phyloP scores from a whole-genome alignment of 352 stramenopile genomes.

The Globisporangium paddicum region DNA sequence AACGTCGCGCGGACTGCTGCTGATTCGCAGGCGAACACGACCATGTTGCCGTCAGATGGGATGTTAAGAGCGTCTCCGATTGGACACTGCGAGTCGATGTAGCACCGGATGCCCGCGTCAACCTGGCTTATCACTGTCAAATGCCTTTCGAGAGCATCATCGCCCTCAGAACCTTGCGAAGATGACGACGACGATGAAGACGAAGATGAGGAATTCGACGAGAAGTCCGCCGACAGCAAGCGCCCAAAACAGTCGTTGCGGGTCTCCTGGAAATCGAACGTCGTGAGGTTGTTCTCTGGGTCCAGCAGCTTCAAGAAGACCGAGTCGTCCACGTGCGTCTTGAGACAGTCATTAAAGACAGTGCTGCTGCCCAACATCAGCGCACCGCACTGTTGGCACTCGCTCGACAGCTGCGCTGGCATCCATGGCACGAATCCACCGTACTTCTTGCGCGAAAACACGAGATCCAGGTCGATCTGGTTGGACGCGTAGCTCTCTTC shows the following conservation, averaged over 20 bases:
- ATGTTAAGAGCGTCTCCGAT: not conserved
- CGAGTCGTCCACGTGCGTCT: not conserved
- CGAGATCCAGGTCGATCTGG: slow-evolving; percentile 4
- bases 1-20: not conserved
- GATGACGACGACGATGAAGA: slow-evolving; percentile 12
- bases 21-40: not conserved
- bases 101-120: slow-evolving; percentile 19
- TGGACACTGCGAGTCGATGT: slow-evolving; percentile 13
- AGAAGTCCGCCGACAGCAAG: not conserved
- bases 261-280: not conserved
- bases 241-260: not conserved
- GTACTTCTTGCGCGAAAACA: slow-evolving; percentile 7
- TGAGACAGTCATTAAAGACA: not conserved
- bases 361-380: not conserved
- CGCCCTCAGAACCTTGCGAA: not conserved
- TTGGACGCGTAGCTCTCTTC: slow-evolving; percentile 8
- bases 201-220: slow-evolving; percentile 8
- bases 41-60: not conserved
- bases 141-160: not conserved
- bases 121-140: not conserved
- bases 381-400: not conserved
- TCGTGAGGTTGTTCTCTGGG: not conserved
- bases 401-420: not conserved
- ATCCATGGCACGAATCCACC: slow-evolving; percentile 3
- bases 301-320: not conserved